Conservation (phyloP, 1,139 yeast genomes). For the Pichia sp. region DNA sequence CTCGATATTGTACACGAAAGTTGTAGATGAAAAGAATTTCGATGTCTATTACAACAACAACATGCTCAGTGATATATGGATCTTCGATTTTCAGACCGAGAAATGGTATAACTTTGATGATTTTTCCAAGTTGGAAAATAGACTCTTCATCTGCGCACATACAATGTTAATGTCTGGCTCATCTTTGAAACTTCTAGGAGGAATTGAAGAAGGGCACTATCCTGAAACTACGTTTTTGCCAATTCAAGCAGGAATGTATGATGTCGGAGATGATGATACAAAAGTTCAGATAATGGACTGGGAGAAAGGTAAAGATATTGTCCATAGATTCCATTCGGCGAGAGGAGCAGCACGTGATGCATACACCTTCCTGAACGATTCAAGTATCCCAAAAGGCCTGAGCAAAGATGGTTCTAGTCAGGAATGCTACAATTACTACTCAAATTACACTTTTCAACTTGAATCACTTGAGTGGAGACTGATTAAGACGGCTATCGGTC, state of each 20-base stretch:
- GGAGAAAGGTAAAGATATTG: slow-evolving; percentile 4
- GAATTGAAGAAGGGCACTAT: slow-evolving; percentile 23
- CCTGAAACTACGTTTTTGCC: slow-evolving; percentile 9
- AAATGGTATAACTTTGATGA: slow-evolving; percentile 34
- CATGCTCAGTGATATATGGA: slow-evolving; percentile 46
- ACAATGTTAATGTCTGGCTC: slow-evolving; percentile 22
- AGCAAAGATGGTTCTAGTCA: not conserved
- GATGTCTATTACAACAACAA: slow-evolving; percentile 26
- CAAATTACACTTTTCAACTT: slow-evolving; percentile 15
- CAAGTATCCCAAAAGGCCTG: not conserved
- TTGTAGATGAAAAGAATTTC: slow-evolving; percentile 18
- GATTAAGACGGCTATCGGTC: slow-evolving; percentile 15
- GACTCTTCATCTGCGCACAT: slow-evolving; percentile 28
- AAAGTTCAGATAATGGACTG: slow-evolving; percentile 6
- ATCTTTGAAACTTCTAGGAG: slow-evolving; percentile 30
- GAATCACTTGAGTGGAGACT: slow-evolving; percentile 15
- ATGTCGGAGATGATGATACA: not conserved
- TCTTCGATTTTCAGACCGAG: slow-evolving; percentile 40
- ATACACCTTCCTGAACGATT: not conserved
- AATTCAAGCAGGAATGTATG: slow-evolving; percentile 11
- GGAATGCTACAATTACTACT: slow-evolving; percentile 9
- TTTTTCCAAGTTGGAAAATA: slow-evolving; percentile 10
- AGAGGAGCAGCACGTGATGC: not conserved
- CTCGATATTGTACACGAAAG: slow-evolving; percentile 24
- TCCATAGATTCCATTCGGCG: slow-evolving; percentile 4